These are phyloP conservation scores for Hyparrhenia diplandra DNA, from an alignment of 176 grass and related monocot genomes.

Conservation along the genomic window DNA sequence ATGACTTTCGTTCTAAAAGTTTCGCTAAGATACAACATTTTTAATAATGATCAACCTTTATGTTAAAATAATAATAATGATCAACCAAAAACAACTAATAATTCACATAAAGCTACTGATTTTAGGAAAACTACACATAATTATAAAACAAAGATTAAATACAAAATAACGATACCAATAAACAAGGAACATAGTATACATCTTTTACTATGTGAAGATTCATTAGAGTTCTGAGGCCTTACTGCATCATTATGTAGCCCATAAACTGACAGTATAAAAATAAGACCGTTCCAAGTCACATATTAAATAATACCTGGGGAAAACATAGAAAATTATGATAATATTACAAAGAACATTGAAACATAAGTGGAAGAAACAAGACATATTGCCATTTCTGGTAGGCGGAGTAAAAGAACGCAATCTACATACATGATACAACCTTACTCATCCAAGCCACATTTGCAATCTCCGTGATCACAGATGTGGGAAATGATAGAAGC, in stretches of 20 bases:
- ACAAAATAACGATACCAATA: neutral
- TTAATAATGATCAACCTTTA: neutral
- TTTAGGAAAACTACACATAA: neutral
- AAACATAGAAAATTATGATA: neutral
- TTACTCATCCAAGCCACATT: neutral
- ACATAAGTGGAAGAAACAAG: conserved; percentile 16
- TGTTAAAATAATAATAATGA: too few species aligned
- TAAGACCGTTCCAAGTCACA: conserved; percentile 56
- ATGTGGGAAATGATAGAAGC: too few species aligned
- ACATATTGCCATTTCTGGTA: neutral
- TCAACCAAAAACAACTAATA: neutral
- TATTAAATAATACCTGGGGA: conserved; percentile 67
- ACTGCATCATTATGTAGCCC: conserved; percentile 57
- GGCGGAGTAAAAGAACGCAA: neutral
- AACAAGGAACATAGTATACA: conserved; percentile 1
- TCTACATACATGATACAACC: neutral
- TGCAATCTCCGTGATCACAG: too few species aligned
- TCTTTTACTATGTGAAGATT: neutral
- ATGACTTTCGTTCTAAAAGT: neutral
- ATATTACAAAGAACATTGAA: neutral
- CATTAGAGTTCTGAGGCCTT: conserved; percentile 36
- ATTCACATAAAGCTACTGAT: neutral
- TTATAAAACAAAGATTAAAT: neutral
- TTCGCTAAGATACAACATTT: neutral
- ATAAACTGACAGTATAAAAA: conserved; percentile 69